Evolutionary conservation across 305 asterid species (phyloP), one percentile per base, ranked within the genome.

Genomic region (Fraxinus paxiana): DNA sequence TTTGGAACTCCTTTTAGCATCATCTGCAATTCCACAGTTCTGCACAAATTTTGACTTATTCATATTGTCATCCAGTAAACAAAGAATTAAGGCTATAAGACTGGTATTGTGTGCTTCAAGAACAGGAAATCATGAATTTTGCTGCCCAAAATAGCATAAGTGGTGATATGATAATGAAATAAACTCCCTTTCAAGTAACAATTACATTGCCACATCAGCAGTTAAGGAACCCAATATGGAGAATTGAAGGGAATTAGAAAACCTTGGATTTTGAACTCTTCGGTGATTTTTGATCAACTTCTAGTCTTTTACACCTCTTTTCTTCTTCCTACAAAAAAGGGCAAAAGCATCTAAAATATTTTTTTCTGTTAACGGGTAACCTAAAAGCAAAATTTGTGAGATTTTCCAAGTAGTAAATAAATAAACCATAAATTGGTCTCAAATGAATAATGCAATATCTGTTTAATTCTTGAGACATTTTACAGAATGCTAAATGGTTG

Each of bases 251-350:
- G n/a, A 24, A 12, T 80, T 37, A 61, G 35, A 38, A 26, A 22
- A 30, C 17, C 94, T 90, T 86, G 18, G 90, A 84, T 80, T 84
- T 86, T 1, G 83, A 63, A 24, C 10, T 37, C 81, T 79, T 82
- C 31, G 17, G 80, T 26, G 46, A 4, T 48, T 74, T 85, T 17
- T 33, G 69, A 38, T 81, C 87, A 35, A 86, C 89, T 30, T 65
- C 84, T 70, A 76, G 61, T 48, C 67, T 77, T 0, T 84, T 85
- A 30, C 85, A 84, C 74, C 97, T 82, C 38, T 83, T 87, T 85
- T 91, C 91, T 63, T 94, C 94, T 63, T 81, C 97, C 97, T 94
- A 69, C 37, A 75, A 38, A 24, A 10, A 69, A 4, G 0, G 18
- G 43, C 15, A 10, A 6, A 38, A 28, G 43, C 24, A 18, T 33